Percentiles rank a stretch among this genome's conserved stretches.
Conservation (phyloP, 2,329 filamentous ascomycete species). For the Fusarium solani-melongenae region DNA sequence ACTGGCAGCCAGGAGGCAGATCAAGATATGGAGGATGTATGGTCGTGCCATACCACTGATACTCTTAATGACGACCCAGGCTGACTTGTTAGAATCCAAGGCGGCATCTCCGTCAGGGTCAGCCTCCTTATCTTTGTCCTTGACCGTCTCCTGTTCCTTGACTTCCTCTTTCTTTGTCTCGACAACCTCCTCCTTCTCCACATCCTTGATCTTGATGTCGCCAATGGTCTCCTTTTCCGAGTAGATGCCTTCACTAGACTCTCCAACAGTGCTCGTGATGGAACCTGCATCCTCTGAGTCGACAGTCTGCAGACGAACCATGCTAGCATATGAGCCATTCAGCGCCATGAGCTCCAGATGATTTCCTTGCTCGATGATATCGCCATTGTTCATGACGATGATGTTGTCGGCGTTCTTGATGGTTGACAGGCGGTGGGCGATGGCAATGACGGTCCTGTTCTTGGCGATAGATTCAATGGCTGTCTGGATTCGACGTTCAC, state of each 20-base stretch:
- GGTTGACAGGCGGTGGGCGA: constrained; percentile 72
- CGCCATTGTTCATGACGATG: constrained; percentile 70
- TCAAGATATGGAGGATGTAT: constrained; percentile 51
- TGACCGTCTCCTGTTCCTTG: constrained; percentile 45
- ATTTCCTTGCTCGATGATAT: constrained; percentile 71
- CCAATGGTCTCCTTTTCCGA: constrained; percentile 53
- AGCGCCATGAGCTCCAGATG: constrained; percentile 68
- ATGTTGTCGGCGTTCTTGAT: constrained; percentile 75
- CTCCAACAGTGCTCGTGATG: constrained; percentile 45
- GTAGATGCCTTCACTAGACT: constrained; percentile 56
- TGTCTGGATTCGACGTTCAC: constrained; percentile 65
- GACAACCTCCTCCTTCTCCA: constrained; percentile 54
- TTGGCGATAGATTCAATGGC: constrained; percentile 58
- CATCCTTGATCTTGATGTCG: constrained; percentile 43
- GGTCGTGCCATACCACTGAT: constrained; percentile 53
- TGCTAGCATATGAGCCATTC: constrained; percentile 62
- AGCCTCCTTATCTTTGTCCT: constrained; percentile 46
- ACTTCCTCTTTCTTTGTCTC: constrained; percentile 47
- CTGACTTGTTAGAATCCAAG: constrained; percentile 54
- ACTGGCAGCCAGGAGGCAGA: constrained; percentile 56
- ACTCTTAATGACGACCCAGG: constrained; percentile 53
- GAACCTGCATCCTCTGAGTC: constrained; percentile 47
- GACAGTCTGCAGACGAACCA: constrained; percentile 59
- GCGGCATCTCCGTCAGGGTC: constrained; percentile 47
- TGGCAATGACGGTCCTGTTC: constrained; percentile 72